Percentiles rank a stretch among this genome's conserved stretches.
These are phyloP conservation scores for Tricholoma bakamatsutake DNA, from an alignment of 768 basidiomycete genomes.

Conservation along the genomic window DNA sequence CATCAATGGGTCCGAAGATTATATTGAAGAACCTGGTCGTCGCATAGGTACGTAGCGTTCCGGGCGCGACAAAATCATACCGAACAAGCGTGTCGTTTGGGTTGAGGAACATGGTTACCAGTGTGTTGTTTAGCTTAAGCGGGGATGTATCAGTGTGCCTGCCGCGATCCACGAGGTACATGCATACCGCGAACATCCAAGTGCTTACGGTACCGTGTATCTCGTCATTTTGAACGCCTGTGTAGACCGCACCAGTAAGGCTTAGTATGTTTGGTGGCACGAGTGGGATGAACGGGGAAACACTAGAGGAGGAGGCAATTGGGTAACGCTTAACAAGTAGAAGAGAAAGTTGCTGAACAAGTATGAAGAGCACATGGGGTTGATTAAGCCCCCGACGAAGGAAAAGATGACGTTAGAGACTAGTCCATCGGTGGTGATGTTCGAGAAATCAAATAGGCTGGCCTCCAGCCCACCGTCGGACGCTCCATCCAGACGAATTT, in stretches of 20 bases:
- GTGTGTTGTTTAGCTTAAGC: slow-evolving; percentile 3
- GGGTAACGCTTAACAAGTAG: not conserved
- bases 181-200: slow-evolving; percentile 11
- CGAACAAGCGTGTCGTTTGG: slow-evolving; percentile 20
- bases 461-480: slow-evolving; percentile 17
- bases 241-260: slow-evolving; percentile 20
- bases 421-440: slow-evolving; percentile 21
- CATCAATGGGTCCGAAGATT: slow-evolving; percentile 18
- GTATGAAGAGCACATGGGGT: slow-evolving; percentile 18
- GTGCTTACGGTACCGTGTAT: slow-evolving; percentile 19
- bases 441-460: slow-evolving; percentile 22
- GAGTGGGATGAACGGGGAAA: slow-evolving; percentile 20
- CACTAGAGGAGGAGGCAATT: not conserved
- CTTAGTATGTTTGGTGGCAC: slow-evolving; percentile 18
- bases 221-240: slow-evolving; percentile 20
- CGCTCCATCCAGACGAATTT: slow-evolving; percentile 21
- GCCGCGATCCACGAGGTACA: not conserved
- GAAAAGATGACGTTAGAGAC: slow-evolving; percentile 20
- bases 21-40: slow-evolving; percentile 27
- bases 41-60: slow-evolving; percentile 20
- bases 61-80: slow-evolving; percentile 23
- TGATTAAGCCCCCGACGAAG: slow-evolving; percentile 14
- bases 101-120: slow-evolving; percentile 17
- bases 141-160: not conserved
- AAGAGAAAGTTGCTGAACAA: slow-evolving; percentile 14